phyloP scores from a whole-genome alignment of 78 protist species.

The Mastigamoeba balamuthi region DNA sequence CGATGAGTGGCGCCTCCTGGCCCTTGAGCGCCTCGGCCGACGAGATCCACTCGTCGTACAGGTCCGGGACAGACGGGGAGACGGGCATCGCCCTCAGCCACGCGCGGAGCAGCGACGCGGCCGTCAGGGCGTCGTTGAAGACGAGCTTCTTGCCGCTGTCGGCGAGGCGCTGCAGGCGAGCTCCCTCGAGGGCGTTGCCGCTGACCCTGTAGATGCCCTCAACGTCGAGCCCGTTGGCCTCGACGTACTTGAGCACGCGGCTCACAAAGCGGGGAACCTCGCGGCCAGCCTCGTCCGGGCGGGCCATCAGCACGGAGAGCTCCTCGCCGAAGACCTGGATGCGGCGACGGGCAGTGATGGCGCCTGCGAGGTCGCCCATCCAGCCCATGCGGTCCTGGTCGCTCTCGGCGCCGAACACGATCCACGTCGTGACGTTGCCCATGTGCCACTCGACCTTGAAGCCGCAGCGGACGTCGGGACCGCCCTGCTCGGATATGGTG shows the following conservation, averaged over 20 bases:
- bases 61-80: too few species aligned
- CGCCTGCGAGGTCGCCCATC: too few species aligned
- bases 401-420: too few species aligned
- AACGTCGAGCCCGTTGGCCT: not conserved
- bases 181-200: not conserved
- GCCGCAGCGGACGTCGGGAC: too few species aligned
- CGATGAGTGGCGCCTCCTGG: not conserved
- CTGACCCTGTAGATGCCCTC: not conserved
- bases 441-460: too few species aligned
- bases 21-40: not conserved
- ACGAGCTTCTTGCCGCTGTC: not conserved
- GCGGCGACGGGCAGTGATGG: not conserved
- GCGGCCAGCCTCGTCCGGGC: not conserved
- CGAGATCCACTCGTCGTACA: too few species aligned
- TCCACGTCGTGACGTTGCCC: too few species aligned
- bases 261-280: not conserved
- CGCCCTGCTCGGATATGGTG: too few species aligned
- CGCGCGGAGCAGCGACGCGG: not conserved
- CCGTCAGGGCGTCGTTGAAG: too few species aligned
- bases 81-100: too few species aligned
- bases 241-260: not conserved
- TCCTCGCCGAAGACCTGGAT: not conserved
- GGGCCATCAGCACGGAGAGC: not conserved
- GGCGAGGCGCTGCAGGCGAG: not conserved
- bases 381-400: too few species aligned